These are phyloP conservation scores for Cladophialophora yegresii DNA, from an alignment of 2,329 filamentous ascomycete species.

Conservation along the genomic window DNA sequence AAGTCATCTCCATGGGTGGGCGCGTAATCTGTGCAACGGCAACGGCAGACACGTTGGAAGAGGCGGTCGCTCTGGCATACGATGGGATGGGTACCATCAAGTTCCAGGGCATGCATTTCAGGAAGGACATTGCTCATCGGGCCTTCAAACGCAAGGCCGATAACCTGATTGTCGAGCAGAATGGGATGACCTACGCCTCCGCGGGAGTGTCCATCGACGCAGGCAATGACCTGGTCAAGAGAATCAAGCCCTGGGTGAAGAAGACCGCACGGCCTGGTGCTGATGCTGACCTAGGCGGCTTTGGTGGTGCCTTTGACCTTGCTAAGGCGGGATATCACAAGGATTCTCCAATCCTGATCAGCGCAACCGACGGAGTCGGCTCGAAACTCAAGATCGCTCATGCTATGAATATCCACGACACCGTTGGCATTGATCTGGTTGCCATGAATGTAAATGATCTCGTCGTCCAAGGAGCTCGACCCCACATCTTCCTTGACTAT, in stretches of 20 bases:
- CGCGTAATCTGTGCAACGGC: constrained; percentile 93
- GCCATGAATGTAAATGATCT: constrained; percentile 99
- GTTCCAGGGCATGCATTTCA: constrained; percentile 87
- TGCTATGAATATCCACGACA: constrained; percentile 83
- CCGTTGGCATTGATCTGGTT: constrained; percentile 93
- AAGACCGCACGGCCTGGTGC: constrained; percentile 83
- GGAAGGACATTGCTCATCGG: constrained; percentile 87
- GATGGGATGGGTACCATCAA: constrained; percentile 74
- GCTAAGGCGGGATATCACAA: constrained; percentile 73
- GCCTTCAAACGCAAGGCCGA: constrained; percentile 43
- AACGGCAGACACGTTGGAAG: constrained; percentile 71
- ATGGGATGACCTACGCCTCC: constrained; percentile 77
- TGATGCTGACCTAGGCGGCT: constrained; percentile 91
- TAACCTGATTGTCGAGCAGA: constrained; percentile 19
- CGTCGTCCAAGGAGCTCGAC: constrained; percentile 91
- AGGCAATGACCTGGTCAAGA: constrained; percentile 87
- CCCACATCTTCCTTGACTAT: constrained; percentile 96
- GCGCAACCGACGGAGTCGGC: constrained; percentile 92
- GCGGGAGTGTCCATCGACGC: constrained; percentile 94
- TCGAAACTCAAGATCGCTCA: constrained; percentile 98
- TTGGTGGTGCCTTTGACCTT: constrained; percentile 84
- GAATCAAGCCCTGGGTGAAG: constrained; percentile 86
- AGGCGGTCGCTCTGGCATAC: constrained; percentile 87
- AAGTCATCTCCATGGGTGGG: constrained; percentile 77
- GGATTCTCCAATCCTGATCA: constrained; percentile 78